Evolutionary conservation across 2,329 filamentous ascomycete genomes (phyloP), one percentile per base, ranked within the genome.

Genomic region (Aspergillus carbonarius): DNA sequence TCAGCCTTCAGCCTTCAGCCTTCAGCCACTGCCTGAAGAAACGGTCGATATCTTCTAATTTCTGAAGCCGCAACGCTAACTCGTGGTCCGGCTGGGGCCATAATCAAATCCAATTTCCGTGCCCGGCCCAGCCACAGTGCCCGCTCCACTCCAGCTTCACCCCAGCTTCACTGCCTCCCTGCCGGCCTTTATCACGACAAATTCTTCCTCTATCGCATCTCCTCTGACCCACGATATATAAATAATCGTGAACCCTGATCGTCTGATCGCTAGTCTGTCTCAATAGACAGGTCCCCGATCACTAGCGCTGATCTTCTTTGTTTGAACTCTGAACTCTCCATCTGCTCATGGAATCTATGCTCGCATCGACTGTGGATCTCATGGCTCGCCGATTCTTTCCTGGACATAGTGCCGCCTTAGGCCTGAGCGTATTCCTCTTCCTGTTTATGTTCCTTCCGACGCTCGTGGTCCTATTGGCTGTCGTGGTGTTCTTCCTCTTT

Each of bases 381-480:
- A 71, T 74, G 69, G 66, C 63, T 20, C 68, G 69, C 34, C 68
- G 65, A 15, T 57, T 72, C 20, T 62, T 71, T 35, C 66, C 60
- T 39, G 66, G 65, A 18, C 70, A 71, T 30, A 65, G 64, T 48
- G 34, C 67, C 40, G 68, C 69, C 34, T 60, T 74, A 25, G 71
- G 71, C 15, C 42, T 74, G 35, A 74, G 71, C 27, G 12, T 72
- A 1, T 61, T 74, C 18, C 64, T 74, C 13, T 74, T 74, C 25
- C 68, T 66, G 12, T 74, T 74, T 42, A 71, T 72, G 66, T 70
- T 74, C n/a, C 54, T 74, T 5, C 72, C 72, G 5, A 74, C 72
- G 1, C 62, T 74, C 25, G 55, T 74, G 6, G 61, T 73, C 8
- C 59, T 74, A 2, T 49, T 72, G 17, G 71, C 69, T 1, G 72